Base-by-base conservation (phyloP, 805 yeast species). In the Starmera dryadoides region DNA sequence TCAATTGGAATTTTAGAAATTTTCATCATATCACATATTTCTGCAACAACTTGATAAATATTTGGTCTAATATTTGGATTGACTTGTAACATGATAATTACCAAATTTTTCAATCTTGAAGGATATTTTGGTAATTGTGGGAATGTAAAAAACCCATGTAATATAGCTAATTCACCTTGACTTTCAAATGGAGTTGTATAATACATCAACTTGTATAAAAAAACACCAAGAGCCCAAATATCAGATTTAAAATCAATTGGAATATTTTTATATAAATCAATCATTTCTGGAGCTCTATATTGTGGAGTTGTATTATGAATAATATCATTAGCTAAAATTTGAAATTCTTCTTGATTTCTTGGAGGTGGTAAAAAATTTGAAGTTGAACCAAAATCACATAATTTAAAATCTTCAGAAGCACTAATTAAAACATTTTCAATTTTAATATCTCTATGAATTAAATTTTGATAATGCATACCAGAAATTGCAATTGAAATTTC, bases 141-240 rank as follows among this genome's bases (percentile, higher is more conserved):
- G 50, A 89, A 86, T 42, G 75, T 81, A 61, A 79, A 89, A 33
- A 81, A 76, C 6, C 95, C 86, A 62, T 85, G 91, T 40, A 89
- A 64, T 33, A 91, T 86, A 4, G 95, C 95, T 50, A 86, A 70
- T 47, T 86, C 95, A 30, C 87, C 86, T 33, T 83, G 80, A 34
- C 63, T 47, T 61, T 91, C 98, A 59, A 93, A 91, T 2, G 98
- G 98, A 1, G 98, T 91, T 1, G 84, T 89, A 60, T 86, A 91
- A 63, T 84, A 91, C 62, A 96, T 82, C 44, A 91, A 67, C 57
- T 91, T 91, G 68, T 86, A 91, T 37, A 93, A 68, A 45, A 93
- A 86, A 25, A 93, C 81, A 10, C 98, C 98, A 35, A 91, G 64
- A 0, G 98, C 98, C 98, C 98, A 91, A 35, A 91, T 85, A 62